A percentile compares a stretch with the other conserved stretches of the same genome.
phyloP scores from a whole-genome alignment of 2,329 filamentous ascomycete genomes.

The Xylaria hypoxylon region DNA sequence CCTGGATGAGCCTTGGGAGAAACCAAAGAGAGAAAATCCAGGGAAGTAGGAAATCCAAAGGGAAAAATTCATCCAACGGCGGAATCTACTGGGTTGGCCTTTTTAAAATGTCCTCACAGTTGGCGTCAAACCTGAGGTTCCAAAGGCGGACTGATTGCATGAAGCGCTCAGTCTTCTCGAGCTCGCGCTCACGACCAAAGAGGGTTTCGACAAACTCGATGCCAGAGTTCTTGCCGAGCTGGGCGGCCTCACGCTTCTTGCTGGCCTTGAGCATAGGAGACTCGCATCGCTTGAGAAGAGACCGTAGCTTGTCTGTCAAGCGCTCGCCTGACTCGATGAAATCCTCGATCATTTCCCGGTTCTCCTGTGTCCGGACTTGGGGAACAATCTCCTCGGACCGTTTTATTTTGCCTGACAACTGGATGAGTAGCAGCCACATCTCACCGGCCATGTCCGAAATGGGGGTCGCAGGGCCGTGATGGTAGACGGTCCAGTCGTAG shows the following conservation, averaged over 20 bases:
- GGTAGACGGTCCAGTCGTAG: constrained; percentile 98
- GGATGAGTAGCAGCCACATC: constrained; percentile 93
- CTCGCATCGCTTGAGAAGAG: constrained; percentile 90
- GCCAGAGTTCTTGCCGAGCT: constrained; percentile 91
- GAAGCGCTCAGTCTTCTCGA: constrained; percentile 90
- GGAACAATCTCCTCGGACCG: constrained; percentile 82
- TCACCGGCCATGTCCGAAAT: constrained; percentile 94
- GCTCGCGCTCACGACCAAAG: constrained; percentile 89
- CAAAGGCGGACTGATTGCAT: constrained; percentile 90
- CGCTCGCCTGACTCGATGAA: constrained; percentile 91
- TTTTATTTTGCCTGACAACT: constrained; percentile 94
- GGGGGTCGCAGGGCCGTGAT: constrained; percentile 82
- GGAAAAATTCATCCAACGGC: constrained; percentile 17
- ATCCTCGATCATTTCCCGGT: constrained; percentile 84
- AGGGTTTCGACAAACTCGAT: constrained; percentile 96
- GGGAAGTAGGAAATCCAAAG: constrained; percentile 23
- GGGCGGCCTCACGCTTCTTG: constrained; percentile 74
- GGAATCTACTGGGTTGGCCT: constrained; percentile 65
- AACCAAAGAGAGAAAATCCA: constrained; percentile 15
- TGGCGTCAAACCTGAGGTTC: constrained; percentile 94
- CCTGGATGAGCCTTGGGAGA: constrained; percentile 22
- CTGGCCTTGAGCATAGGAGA: constrained; percentile 93
- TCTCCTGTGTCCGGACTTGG: constrained; percentile 78
- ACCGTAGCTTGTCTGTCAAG: constrained; percentile 85
- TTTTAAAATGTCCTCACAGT: constrained; percentile 88